These are phyloP conservation scores for Aphanocladium album DNA, from an alignment of 2,329 filamentous ascomycete species.

Conservation along the genomic window DNA sequence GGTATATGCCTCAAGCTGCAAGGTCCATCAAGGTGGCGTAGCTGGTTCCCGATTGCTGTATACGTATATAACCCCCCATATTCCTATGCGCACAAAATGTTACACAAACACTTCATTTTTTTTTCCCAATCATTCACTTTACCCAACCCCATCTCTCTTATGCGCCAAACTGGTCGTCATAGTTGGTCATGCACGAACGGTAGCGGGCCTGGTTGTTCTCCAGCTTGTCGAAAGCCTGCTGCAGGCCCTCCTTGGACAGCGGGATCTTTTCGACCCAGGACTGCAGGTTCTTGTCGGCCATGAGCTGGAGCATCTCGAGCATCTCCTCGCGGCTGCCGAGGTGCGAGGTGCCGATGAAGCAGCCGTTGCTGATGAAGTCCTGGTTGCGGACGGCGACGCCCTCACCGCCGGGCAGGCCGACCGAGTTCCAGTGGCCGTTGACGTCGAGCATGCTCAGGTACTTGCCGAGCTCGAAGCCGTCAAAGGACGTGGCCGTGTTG, in stretches of 20 bases:
- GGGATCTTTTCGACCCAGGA: constrained; percentile 70
- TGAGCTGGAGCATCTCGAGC: constrained; percentile 66
- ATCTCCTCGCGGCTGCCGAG: constrained; percentile 66
- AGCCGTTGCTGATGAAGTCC: constrained; percentile 70
- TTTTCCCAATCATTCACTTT: background rate
- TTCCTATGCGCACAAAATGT: background rate
- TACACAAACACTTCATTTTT: background rate
- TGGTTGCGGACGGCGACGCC: constrained; percentile 67
- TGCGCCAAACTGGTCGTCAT: constrained; percentile 61
- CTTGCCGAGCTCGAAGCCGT: constrained; percentile 61
- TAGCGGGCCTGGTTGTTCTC: constrained; percentile 68
- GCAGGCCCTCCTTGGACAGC: constrained; percentile 66
- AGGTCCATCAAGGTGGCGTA: too few relatives aligned
- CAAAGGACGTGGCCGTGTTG: constrained; percentile 66
- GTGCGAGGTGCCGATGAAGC: constrained; percentile 66
- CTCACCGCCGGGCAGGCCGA: constrained; percentile 73
- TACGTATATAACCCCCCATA: background rate
- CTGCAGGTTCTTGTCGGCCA: constrained; percentile 63
- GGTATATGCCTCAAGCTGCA: too few relatives aligned
- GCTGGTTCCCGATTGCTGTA: background rate
- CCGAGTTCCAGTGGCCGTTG: constrained; percentile 73
- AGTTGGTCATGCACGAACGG: constrained; percentile 68
- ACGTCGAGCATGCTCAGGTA: constrained; percentile 79
- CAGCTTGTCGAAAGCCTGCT: constrained; percentile 63
- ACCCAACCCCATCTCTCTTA: constrained; percentile 18